phyloP scores from a whole-genome alignment of 2,329 filamentous ascomycete genomes.

The Diaporthe australafricana region DNA sequence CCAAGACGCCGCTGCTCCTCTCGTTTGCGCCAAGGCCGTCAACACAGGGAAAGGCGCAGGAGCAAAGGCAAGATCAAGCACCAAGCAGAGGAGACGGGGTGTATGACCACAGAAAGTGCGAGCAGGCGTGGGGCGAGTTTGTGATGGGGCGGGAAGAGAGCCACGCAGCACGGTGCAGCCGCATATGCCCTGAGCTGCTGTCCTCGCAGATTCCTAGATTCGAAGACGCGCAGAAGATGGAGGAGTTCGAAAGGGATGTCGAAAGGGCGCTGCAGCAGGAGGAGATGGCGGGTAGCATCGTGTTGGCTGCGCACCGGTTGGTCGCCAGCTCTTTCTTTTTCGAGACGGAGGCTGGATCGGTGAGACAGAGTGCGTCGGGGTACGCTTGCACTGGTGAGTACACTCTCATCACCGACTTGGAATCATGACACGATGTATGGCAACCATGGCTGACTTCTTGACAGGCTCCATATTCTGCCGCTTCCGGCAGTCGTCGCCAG shows the following conservation, averaged over 20 bases:
- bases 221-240: constrained; percentile 12
- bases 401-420: rapidly evolving
- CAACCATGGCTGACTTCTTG: not conserved
- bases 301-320: not conserved
- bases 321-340: constrained; percentile 19
- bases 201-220: constrained; percentile 11
- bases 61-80: not conserved
- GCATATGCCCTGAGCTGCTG: not conserved
- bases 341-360: not conserved
- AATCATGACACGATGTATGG: not conserved
- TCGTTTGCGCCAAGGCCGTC: not conserved
- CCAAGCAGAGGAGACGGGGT: not conserved
- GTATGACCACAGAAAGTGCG: not conserved
- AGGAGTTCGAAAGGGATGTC: not conserved
- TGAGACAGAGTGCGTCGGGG: not conserved
- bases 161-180: not conserved
- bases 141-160: not conserved
- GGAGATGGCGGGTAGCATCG: not conserved
- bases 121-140: not conserved
- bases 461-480: not conserved
- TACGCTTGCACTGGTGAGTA: not conserved
- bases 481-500: not conserved
- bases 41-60: not conserved
- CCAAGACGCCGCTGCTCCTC: not conserved
- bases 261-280: not conserved